Base-by-base conservation (phyloP, 2,329 filamentous ascomycete species). In the Pseudogymnoascus sp. region DNA sequence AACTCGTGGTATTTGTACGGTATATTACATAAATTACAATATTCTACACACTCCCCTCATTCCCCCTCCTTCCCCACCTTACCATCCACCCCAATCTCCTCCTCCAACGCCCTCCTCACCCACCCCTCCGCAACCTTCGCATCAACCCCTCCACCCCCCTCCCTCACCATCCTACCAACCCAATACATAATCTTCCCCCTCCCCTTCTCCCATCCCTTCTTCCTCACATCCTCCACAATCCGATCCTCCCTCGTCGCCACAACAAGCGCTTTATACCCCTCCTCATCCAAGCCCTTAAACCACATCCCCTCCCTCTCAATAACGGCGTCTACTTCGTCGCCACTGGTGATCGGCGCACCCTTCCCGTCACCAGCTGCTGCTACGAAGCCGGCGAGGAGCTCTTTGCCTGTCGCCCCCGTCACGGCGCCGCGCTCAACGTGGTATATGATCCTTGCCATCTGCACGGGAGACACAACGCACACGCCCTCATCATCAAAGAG, bases 131-230 rank as follows among this genome's bases (percentile, higher is more conserved):
- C 86, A 69, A 79, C 79, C 63, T 78, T 77, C 4, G 86, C 82
- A 72, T 88, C 84, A 5, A 89, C 80, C 0, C 85, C 85, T 64
- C 84, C 82, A 28, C 80, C 78, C 28, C 83, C 84, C 65, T 76
- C 75, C 50, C 82, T 77, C 75, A 89, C 85, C 82, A 89, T 87
- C 72, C 87, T 83, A 10, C 87, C 87, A 12, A 90, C 81, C 68
- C 89, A 82, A 77, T 82, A 89, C 69, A 84, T 85, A 5, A 87
- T 72, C 73, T 89, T 90, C n/a, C 84, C 84, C 31, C 77, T 76
- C 67, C 25, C 50, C 50, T 59, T 59, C 50, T 69, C 59, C 4
- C 62, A 60, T 11, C 63, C 62, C 0, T 82, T 80, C 69, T 83
- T 85, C 44, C 80, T 76, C 60, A 89, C 85, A 61, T 85, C 81